phyloP scores from a whole-genome alignment of 1,284 basidiomycete species.

The Ustilago xerochloae region DNA sequence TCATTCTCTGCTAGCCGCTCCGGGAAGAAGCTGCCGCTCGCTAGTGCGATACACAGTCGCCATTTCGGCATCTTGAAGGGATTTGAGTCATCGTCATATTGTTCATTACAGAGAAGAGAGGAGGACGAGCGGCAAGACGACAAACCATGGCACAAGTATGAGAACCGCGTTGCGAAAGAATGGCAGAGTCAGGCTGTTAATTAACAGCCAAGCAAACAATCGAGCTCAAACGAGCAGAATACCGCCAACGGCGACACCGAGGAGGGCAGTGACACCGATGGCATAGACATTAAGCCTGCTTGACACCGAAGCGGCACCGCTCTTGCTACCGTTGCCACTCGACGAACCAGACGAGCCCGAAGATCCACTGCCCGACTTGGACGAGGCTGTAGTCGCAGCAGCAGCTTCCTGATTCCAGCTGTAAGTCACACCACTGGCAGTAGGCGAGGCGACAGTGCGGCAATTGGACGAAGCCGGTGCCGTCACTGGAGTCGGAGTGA shows the following conservation, averaged over 20 bases:
- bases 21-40: too few relatives aligned
- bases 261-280: constrained; percentile 12
- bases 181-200: background rate
- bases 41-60: too few relatives aligned
- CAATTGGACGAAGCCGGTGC: constrained; percentile 59
- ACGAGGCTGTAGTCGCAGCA: constrained; percentile 9
- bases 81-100: too few relatives aligned
- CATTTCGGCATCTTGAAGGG: too few relatives aligned
- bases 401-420: constrained; percentile 51
- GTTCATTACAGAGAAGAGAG: background rate
- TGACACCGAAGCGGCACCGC: constrained; percentile 12
- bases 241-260: constrained; percentile 23
- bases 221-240: constrained; percentile 9
- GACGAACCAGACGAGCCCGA: constrained; percentile 2
- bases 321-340: constrained; percentile 11
- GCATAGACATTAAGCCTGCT: constrained; percentile 10
- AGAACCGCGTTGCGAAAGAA: background rate
- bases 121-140: background rate
- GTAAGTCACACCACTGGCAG: constrained; percentile 60
- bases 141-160: too few relatives aligned
- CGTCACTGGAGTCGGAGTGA: constrained; percentile 50
- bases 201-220: too few relatives aligned
- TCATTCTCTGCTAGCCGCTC: too few relatives aligned
- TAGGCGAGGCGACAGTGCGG: constrained; percentile 41
- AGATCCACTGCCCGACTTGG: background rate